Evolutionary conservation across 495 filamentous ascomycete genomes (phyloP), one percentile per base, ranked within the genome.

Genomic region (Penicillium cataractarum): DNA sequence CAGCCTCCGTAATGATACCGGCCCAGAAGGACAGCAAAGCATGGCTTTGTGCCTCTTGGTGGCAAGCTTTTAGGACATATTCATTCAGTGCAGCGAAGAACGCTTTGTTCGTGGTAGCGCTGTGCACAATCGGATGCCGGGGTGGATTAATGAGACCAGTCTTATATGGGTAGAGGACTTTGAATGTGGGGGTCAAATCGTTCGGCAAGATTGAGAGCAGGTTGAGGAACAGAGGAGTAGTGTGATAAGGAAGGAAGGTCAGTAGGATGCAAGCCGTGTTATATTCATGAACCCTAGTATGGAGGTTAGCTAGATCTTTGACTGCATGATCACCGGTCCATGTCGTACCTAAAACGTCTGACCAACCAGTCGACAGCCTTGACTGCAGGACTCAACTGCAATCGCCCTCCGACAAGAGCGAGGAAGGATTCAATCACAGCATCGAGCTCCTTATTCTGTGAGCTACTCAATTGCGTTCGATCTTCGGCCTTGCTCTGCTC

Each of bases 341-440:
- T 50, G 32, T 44, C 83, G 29, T 79, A 97, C 93, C 92, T 85
- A 64, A 98, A 99, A 61, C 93, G 83, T 69, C 95, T 82, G 32
- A 99, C 83, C 24, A 97, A 82, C 95, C 95, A 99, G 78, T 99
- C 96, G 33, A 97, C 80, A 5, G 92, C 91, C 67, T 93, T 97
- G 15, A 95, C 83, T 2, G 91, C 92, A 17, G 94, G 93, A 72
- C 86, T 92, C 44, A 99, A 79, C 29, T 92, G 82, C 39, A 99
- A 65, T 50, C 89, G 83, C n/a, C 86, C 84, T 24, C 90, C 87
- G 13, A 91, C 85, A 8, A 97, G 79, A 27, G 86, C 87, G 49
- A 99, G 80, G 68, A 98, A 98, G 5, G 84, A 83, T 64, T 95
- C 88, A 54, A 98, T 71, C 39, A 85, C 91, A 44, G 77, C 76